Base-by-base conservation (phyloP, 371 early-diverging fungal species). In the Circinella umbellata region DNA sequence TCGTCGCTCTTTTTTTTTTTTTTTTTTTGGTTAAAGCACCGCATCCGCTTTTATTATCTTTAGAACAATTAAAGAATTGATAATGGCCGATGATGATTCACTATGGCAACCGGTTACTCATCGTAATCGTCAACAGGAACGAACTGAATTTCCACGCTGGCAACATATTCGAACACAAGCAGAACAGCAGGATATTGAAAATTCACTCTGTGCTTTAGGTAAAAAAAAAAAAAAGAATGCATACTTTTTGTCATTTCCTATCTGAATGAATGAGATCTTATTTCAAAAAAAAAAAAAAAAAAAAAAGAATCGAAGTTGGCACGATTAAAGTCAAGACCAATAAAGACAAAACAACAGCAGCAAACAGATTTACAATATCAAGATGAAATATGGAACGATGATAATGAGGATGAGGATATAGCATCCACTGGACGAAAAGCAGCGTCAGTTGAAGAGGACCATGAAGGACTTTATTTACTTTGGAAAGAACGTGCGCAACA, bases 381-480 rank as follows among this genome's bases (percentile, higher is more conserved):
- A 42, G 18, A 46, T 5, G 62, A 34, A 57, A n/a, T 7, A 57
- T 57, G 57, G 57, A 10, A 48, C 36, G 51, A 51, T 34, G 67
- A 67, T 9, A 57, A 60, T 35, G 61, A 67, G 17, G 60, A 11
- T 4, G 67, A 59, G 47, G 53, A 42, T 42, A 42, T 9, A 42
- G 0, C 51, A 35, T 51, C 53, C 51, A 1, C 3, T 20, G 48
- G 9, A 51, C 17, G n/a, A 37, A 7, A 64, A 48, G 49, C 27
- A 27, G 27, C 27, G 27, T 27, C 27, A 27, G 37, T 47, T 3
- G 42, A 69, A 11, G 70, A 69, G 18, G 70, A 73, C 15, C 62
- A 73, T 34, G 73, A 73, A 63, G 73, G 73, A 34, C 51, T 67
- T 15, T 59, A 54, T 51, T 67, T 73, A 37, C 47, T 73, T 14